Evolutionary conservation across 148 eudicot genomes (phyloP), one percentile per base, ranked within the genome.

Genomic region (Camellia granthamiana): DNA sequence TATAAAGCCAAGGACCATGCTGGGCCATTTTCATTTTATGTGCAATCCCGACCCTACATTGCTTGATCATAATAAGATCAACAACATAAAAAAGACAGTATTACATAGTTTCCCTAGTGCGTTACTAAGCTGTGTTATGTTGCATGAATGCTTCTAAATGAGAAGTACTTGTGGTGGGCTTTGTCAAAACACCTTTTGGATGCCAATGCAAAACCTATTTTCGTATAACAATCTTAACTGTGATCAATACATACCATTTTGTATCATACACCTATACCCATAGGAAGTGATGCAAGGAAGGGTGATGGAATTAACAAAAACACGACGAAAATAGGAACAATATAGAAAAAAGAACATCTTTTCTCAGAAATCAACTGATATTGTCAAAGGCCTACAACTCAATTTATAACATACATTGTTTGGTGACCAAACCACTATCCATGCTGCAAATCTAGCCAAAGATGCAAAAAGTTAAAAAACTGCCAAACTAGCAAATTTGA

Each of bases 1-100:
- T 55, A 61, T 73, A 70, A 83, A 84, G 85, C 21, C 85, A 81
- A 79, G 83, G 58, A 41, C 77, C 60, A 30, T 55, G 56, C 64
- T 77, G 70, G 79, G 80, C 30, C 81, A 83, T 69, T 43, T 61
- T 65, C 44, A 59, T 54, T 19, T 75, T 19, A 72, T 78, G 44
- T 70, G 80, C 61, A 81, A 38, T 46, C 60, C 74, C 74, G 41
- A 30, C 82, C 76, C 71, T 71, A 44, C 76, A 70, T 82, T 52
- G 73, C 55, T 64, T 74, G 54, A 81, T 66, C 75, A 73, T 75
- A 44, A 58, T 63, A 75, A 54, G 47, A 61, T 60, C 81, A 83
- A 66, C 38, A 65, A 49, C 74, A 76, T 43, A 67, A 56, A 72
- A n/a, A 81, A 68, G 52, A 21, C 58, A 75, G 52, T 63, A 77